These are phyloP conservation scores for Holtermanniella nyarrowii DNA, from an alignment of 768 basidiomycete genomes.

Conservation along the genomic window DNA sequence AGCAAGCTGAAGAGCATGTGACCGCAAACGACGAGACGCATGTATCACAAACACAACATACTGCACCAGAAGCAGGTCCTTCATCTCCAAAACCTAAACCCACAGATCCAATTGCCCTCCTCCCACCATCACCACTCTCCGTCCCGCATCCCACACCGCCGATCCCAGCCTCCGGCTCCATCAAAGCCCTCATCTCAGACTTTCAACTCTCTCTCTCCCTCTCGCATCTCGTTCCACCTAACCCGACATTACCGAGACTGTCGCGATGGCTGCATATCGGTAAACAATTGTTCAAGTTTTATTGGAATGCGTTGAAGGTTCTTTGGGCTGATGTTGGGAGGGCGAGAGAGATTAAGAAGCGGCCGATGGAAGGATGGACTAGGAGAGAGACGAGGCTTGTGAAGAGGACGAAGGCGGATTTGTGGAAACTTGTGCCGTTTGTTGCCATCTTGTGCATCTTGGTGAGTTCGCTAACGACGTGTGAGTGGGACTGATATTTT, in stretches of 20 bases:
- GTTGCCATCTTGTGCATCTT: constrained; percentile 60
- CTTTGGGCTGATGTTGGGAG: constrained; percentile 51
- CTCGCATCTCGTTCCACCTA: constrained; percentile 6
- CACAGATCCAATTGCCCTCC: constrained; percentile 3
- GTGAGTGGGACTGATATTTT: neutral
- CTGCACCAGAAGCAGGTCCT: neutral
- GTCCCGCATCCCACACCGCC: constrained; percentile 4
- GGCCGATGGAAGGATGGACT: constrained; percentile 54
- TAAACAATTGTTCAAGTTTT: constrained; percentile 63
- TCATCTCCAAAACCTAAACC: neutral
- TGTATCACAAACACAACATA: neutral
- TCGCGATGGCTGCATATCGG: constrained; percentile 31
- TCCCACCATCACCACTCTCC: constrained; percentile 10
- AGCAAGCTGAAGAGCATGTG: neutral
- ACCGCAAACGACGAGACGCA: neutral
- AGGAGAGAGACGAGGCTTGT: constrained; percentile 64
- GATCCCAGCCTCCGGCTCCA: neutral
- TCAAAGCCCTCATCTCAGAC: constrained; percentile 12
- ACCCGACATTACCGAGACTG: constrained; percentile 4
- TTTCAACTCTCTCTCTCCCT: constrained; percentile 9
- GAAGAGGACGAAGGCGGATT: constrained; percentile 55
- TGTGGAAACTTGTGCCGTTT: constrained; percentile 65
- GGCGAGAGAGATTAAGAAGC: constrained; percentile 49
- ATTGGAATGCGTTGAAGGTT: constrained; percentile 63
- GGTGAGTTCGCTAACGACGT: neutral